Base-by-base conservation (phyloP, 352 stramenopile species). In the Pythium aphanidermatum region DNA sequence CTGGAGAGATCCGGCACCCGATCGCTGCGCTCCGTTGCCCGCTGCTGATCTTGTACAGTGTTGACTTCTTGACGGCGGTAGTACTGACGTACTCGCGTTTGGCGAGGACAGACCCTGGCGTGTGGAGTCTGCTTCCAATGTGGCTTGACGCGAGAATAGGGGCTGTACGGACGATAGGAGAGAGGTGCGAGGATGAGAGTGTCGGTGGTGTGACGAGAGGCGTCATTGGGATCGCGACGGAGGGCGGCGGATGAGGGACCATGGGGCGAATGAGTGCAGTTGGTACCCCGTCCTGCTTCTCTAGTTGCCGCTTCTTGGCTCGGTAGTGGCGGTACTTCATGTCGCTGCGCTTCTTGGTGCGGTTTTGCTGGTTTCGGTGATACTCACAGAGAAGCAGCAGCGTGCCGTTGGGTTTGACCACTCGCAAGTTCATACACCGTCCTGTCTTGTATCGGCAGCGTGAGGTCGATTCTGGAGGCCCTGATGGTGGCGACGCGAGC, bases 321-420 rank as follows among this genome's bases (percentile, higher is more conserved):
- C 77, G 77, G 39, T 86, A 52, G 23, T 82, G 68, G 13, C 78
- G 65, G 58, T 84, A 86, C 51, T 90, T 87, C 52, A 85, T 75
- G 49, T 92, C 80, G 43, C 77, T 90, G 7, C 77, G 75, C 54
- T 90, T 90, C 63, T 92, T 92, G 20, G 79, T 91, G n/a, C 79
- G 68, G 41, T 93, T 93, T 51, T 91, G 78, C 50, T 91, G 80
- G 46, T 68, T 69, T 29, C 81, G 78, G 34, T 93, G 81, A 53
- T 83, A 77, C 50, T 93, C 76, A 37, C 81, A 93, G 14, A 93
- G 73, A 39, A 89, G 57, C 11, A 91, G 61, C 4, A 81, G 60
- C 19, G 66, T 78, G 25, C 81, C 78, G 41, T 91, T 91, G 16
- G 78, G 58, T 42, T 93, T 93, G 14, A 83, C 59, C 28, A 82